phyloP scores from a whole-genome alignment of 2,329 filamentous ascomycete genomes.

The Neofusicoccum kwambonambiense region DNA sequence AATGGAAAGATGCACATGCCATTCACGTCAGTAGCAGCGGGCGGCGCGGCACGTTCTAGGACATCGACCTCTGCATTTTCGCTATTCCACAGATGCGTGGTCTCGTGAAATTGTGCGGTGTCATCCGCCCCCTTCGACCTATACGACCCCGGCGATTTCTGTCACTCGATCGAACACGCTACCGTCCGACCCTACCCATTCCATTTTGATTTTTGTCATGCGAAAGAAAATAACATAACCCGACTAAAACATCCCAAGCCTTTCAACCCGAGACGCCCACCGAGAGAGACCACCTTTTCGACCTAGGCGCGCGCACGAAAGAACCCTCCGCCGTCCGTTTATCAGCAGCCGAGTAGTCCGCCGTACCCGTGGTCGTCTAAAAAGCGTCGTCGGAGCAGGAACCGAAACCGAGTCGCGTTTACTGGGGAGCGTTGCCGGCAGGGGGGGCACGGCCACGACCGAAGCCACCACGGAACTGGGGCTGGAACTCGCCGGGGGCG shows the following conservation, averaged over 20 bases:
- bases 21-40: not conserved
- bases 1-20: not conserved
- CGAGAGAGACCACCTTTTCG: conserved; percentile 8
- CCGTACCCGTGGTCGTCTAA: conserved; percentile 1
- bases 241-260: conserved; percentile 15
- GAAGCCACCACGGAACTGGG: conserved; percentile 45
- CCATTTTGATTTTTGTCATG: conserved; percentile 18
- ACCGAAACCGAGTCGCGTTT: conserved; percentile 4
- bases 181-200: conserved; percentile 45
- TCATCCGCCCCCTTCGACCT: conserved; percentile 43
- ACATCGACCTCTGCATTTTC: conserved; percentile 19
- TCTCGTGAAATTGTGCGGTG: conserved; percentile 21
- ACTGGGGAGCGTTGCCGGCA: conserved; percentile 19
- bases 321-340: not conserved
- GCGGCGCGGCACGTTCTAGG: not conserved
- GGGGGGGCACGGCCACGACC: conserved; percentile 23
- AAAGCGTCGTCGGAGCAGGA: conserved; percentile 7
- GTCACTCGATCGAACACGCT: conserved; percentile 51
- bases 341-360: not conserved
- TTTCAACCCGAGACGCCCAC: conserved; percentile 19
- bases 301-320: not conserved
- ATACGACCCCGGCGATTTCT: conserved; percentile 49
- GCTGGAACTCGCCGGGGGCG: conserved; percentile 44
- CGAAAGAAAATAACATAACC: conserved; percentile 10
- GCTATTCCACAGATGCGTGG: conserved; percentile 19